Evolutionary conservation across 2,329 filamentous ascomycete species (phyloP).

Genomic region (Penicillium sp.): DNA sequence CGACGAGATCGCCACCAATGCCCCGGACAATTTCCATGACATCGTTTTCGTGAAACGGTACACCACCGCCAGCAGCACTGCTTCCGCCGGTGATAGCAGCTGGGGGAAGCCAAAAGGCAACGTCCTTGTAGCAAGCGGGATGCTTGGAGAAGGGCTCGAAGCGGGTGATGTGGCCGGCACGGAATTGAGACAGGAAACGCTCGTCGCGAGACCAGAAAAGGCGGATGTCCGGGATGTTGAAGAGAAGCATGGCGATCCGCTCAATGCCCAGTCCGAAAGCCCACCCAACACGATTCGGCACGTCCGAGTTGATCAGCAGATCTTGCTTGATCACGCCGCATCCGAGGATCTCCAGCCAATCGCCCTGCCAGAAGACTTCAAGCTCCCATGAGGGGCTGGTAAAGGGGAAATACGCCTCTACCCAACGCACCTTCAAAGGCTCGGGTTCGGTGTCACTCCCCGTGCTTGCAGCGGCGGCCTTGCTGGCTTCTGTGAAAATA

Average conservation of each 20-base stretch:
- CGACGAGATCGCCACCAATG: conserved; percentile 76
- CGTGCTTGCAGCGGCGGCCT: conserved; percentile 56
- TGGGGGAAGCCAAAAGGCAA: conserved; percentile 81
- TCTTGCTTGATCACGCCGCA: conserved; percentile 84
- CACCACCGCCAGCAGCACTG: conserved; percentile 38
- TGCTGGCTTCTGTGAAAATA: conserved; percentile 75
- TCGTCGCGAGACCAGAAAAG: conserved; percentile 89
- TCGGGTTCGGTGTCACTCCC: conserved; percentile 57
- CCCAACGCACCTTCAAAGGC: conserved; percentile 83
- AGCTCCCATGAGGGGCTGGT: conserved; percentile 95
- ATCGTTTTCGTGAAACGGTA: conserved; percentile 84
- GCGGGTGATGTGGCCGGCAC: conserved; percentile 52
- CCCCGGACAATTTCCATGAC: conserved; percentile 92
- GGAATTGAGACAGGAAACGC: conserved; percentile 84
- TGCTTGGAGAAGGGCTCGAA: conserved; percentile 91
- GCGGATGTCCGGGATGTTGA: conserved; percentile 92
- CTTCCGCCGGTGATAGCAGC: conserved; percentile 36
- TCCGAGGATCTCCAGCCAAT: conserved; percentile 96
- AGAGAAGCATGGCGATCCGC: conserved; percentile 94
- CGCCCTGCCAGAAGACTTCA: conserved; percentile 88
- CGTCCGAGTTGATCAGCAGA: conserved; percentile 72
- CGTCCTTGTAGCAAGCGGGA: conserved; percentile 84
- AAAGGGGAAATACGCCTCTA: conserved; percentile 97
- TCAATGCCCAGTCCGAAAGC: conserved; percentile 94
- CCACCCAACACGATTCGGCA: conserved; percentile 78